A percentile compares a stretch with the other conserved stretches of the same genome.
These are phyloP conservation scores for Phoenix dactylifera DNA, from an alignment of 176 grass and related monocot species.

Conservation along the genomic window DNA sequence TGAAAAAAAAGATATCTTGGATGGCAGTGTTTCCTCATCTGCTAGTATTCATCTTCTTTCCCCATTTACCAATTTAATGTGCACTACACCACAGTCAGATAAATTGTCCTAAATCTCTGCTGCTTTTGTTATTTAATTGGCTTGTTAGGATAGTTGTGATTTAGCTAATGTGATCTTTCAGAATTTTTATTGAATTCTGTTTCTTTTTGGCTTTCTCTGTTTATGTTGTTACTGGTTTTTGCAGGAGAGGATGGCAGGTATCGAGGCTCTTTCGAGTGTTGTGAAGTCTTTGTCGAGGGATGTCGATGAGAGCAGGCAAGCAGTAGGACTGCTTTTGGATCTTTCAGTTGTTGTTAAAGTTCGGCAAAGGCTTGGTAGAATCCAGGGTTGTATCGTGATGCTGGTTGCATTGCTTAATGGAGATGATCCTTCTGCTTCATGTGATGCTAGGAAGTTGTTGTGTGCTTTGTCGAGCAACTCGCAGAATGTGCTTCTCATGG, in stretches of 20 bases:
- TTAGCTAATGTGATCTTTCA: too few relatives aligned
- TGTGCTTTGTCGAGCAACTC: slow-evolving; percentile 46
- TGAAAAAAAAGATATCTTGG: neutral
- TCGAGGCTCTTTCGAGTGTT: slow-evolving; percentile 52
- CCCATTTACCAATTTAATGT: too few relatives aligned
- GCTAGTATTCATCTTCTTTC: too few relatives aligned
- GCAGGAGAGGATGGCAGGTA: slow-evolving; percentile 64
- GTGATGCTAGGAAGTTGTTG: slow-evolving; percentile 37
- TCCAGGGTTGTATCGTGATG: slow-evolving; percentile 79
- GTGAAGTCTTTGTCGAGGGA: slow-evolving; percentile 64
- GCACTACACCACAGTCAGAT: too few relatives aligned
- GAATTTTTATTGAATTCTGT: too few relatives aligned
- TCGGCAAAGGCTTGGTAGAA: slow-evolving; percentile 70
- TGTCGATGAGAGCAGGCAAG: slow-evolving; percentile 41
- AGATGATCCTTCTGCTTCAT: slow-evolving; percentile 31
- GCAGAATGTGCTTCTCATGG: slow-evolving; percentile 86
- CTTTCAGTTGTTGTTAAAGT: slow-evolving; percentile 43
- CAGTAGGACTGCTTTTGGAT: slow-evolving; percentile 55
- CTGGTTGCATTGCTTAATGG: slow-evolving; percentile 55
- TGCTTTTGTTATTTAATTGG: too few relatives aligned
- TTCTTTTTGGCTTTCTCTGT: neutral
- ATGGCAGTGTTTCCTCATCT: neutral
- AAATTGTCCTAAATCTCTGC: too few relatives aligned
- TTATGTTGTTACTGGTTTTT: slow-evolving; percentile 6
- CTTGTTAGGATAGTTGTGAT: too few relatives aligned